A percentile compares a stretch with the other conserved stretches of the same genome.
Conservation (phyloP, 2,329 filamentous ascomycete species). For the Paradendryphiella salina region DNA sequence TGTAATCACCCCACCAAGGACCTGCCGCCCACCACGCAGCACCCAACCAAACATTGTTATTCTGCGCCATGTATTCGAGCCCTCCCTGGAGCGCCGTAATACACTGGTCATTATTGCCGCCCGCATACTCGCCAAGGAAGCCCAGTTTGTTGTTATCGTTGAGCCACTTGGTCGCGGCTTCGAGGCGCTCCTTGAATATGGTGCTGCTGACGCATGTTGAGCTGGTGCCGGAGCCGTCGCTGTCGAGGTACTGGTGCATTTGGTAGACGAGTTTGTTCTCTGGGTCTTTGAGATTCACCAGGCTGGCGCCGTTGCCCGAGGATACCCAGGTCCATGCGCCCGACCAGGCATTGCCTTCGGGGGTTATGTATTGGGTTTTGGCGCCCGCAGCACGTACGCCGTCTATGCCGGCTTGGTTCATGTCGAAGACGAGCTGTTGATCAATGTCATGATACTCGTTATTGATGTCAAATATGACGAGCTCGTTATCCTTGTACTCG, state of each 20-base stretch:
- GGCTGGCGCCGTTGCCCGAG: slow-evolving; percentile 51
- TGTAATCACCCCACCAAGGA: slow-evolving; percentile 56
- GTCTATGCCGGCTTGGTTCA: slow-evolving; percentile 55
- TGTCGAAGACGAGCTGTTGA: slow-evolving; percentile 49
- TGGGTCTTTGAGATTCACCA: slow-evolving; percentile 56
- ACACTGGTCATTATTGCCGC: slow-evolving; percentile 56
- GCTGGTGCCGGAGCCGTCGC: slow-evolving; percentile 58
- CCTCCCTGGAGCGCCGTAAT: slow-evolving; percentile 56
- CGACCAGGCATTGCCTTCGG: slow-evolving; percentile 58
- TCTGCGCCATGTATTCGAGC: slow-evolving; percentile 53
- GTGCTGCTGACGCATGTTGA: slow-evolving; percentile 56
- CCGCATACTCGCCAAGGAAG: slow-evolving; percentile 60
- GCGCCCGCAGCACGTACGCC: slow-evolving; percentile 52
- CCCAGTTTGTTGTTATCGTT: slow-evolving; percentile 57
- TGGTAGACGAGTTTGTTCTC: slow-evolving; percentile 61
- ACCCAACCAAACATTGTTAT: slow-evolving; percentile 59
- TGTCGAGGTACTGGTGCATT: slow-evolving; percentile 66
- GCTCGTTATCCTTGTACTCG: slow-evolving; percentile 47
- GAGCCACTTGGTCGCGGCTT: slow-evolving; percentile 59
- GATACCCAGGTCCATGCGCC: slow-evolving; percentile 56
- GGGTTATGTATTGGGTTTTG: slow-evolving; percentile 61
- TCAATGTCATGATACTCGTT: slow-evolving; percentile 55
- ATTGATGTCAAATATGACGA: slow-evolving; percentile 54
- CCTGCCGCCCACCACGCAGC: slow-evolving; percentile 61
- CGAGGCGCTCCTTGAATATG: slow-evolving; percentile 58